Evolutionary conservation across 2,329 filamentous ascomycete genomes (phyloP), one percentile per base, ranked within the genome.

Genomic region (Colletotrichum tanaceti): DNA sequence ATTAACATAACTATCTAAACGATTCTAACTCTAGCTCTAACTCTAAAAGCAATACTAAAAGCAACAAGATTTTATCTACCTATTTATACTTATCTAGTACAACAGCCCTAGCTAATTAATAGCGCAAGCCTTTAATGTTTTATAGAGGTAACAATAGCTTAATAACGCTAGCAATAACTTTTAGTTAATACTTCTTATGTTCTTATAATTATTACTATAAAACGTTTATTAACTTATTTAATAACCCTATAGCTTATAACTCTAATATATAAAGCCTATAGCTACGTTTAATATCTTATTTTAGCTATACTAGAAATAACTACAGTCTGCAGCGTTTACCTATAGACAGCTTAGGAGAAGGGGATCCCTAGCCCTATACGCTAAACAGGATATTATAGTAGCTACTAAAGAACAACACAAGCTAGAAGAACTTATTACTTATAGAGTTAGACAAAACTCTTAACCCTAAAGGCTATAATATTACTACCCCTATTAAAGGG

Each of bases 141-240:
- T 89, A 90, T 71, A 79, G 73, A 0, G 83, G 83, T 1, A 82
- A 86, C 58, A 79, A 83, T 53, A 81, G 80, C 9, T 77, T 78
- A 0, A 75, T 77, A 1, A 74, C 74, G 5, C 75, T 77, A 18
- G 78, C 83, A 4, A 85, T 86, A 58, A 85, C 86, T 6, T 79
- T 88, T 14, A 81, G 83, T 46, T 83, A 85, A 61, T 89, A 85
- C 14, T 84, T 85, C 49, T 77, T 89, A 52, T 82, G 86, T 32
- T 81, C 83, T 3, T 91, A 91, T 74, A 82, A 86, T 57, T 75
- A 81, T 13, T 79, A 81, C 2, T 84, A 83, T 68, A 81, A 80
- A 22, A 82, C 88, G 0, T 91, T 88, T 72, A 61, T 91, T 5
- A 89, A 91, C 71, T 75, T 91, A 0, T 84, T 90, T 9, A 82